phyloP scores from a whole-genome alignment of 1,284 basidiomycete species.

The Mycosarcoma mackinlayi region DNA sequence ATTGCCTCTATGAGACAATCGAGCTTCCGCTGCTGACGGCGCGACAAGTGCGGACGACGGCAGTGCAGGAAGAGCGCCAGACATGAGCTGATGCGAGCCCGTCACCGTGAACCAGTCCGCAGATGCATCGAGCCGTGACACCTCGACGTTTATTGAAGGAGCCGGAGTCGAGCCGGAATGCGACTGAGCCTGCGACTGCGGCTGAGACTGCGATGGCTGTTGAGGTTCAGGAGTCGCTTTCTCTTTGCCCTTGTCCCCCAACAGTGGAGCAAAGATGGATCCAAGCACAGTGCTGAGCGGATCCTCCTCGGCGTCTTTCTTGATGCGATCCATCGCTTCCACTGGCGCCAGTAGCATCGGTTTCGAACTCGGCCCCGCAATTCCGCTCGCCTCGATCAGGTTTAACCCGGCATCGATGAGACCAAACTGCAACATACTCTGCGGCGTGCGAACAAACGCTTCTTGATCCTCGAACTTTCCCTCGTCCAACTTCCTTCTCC shows the following conservation, averaged over 20 bases:
- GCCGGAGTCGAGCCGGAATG: conserved; percentile 7
- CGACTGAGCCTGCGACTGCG: conserved; percentile 9
- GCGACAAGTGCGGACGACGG: conserved; percentile 19
- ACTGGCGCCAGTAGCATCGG: conserved; percentile 24
- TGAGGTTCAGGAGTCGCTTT: conserved; percentile 32
- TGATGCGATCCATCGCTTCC: conserved; percentile 36
- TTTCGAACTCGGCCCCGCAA: conserved; percentile 35
- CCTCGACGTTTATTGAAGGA: background rate
- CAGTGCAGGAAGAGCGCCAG: conserved; percentile 44
- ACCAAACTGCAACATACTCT: conserved; percentile 74
- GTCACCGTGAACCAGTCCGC: conserved; percentile 58
- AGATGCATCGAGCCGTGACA: conserved; percentile 17
- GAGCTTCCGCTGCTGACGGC: background rate
- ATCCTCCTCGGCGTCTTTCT: conserved; percentile 19
- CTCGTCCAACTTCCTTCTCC: conserved; percentile 12
- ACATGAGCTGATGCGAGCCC: conserved; percentile 46
- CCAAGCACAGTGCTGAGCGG: conserved; percentile 24
- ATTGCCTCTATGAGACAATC: conserved; percentile 2
- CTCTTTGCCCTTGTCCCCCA: conserved; percentile 42
- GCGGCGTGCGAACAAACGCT: conserved; percentile 80
- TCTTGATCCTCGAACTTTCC: conserved; percentile 69
- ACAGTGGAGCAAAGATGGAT: conserved; percentile 21
- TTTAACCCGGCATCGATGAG: conserved; percentile 42
- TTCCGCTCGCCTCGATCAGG: conserved; percentile 5
- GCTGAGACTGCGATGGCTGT: conserved; percentile 8